A percentile compares a stretch with the other conserved stretches of the same genome.
phyloP scores from a whole-genome alignment of 2,329 filamentous ascomycete species.

The Epichloe bromicola region DNA sequence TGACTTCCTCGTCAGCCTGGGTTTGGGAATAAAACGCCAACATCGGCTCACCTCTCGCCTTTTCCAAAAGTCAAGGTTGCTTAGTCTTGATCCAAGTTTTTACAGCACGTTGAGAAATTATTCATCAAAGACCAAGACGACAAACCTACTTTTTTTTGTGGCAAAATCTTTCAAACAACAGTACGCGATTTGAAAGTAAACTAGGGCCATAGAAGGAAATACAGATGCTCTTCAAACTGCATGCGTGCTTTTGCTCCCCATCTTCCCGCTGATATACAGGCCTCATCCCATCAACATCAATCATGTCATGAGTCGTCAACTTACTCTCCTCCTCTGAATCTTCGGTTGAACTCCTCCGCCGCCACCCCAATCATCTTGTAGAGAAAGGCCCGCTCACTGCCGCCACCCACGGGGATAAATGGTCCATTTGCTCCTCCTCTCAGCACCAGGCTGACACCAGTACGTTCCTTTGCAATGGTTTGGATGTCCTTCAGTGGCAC shows the following conservation, averaged over 20 bases:
- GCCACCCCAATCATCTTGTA: constrained; percentile 54
- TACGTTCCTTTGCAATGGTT: constrained; percentile 93
- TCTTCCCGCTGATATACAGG: not conserved
- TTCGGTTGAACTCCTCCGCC: constrained; percentile 53
- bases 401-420: constrained; percentile 87
- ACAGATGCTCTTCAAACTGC: not conserved
- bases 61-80: no score
- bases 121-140: no score
- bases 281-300: not conserved
- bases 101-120: no score
- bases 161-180: no score
- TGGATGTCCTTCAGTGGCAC: constrained; percentile 91
- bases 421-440: constrained; percentile 88
- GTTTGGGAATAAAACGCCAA: no score
- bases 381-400: constrained; percentile 53
- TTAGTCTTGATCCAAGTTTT: no score
- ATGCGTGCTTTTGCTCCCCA: not conserved
- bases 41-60: no score
- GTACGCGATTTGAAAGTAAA: no score
- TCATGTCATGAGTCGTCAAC: not conserved
- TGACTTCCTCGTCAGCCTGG: no score
- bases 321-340: constrained; percentile 34
- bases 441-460: constrained; percentile 77
- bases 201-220: not conserved
- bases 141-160: no score